Percentiles rank a stretch among this genome's conserved stretches.
Conservation (phyloP, 2,329 filamentous ascomycete genomes). For the Penicillium corylophilum region DNA sequence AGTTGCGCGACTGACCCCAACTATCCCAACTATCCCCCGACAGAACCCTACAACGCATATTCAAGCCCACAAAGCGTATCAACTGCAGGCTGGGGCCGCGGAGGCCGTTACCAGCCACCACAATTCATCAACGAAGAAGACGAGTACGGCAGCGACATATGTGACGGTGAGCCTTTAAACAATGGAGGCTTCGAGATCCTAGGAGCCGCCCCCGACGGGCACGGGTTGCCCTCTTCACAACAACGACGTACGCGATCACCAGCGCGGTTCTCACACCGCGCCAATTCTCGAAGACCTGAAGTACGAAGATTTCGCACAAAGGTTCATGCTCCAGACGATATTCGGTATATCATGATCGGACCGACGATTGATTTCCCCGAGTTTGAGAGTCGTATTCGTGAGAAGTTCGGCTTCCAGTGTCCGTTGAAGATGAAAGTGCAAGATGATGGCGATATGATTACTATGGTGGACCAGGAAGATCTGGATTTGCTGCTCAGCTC, state of each 20-base stretch:
- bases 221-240: slow-evolving; percentile 31
- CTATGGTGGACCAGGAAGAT: slow-evolving; percentile 94
- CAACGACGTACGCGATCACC: slow-evolving; percentile 32
- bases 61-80: slow-evolving; percentile 52
- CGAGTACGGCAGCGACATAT: slow-evolving; percentile 67
- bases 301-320: slow-evolving; percentile 83
- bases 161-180: slow-evolving; percentile 69
- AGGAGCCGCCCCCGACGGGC: slow-evolving; percentile 44
- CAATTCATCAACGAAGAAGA: slow-evolving; percentile 80
- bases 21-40: neutral
- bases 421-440: slow-evolving; percentile 81
- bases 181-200: slow-evolving; percentile 81
- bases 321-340: slow-evolving; percentile 81
- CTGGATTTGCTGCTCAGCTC: slow-evolving; percentile 79
- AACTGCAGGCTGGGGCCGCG: slow-evolving; percentile 40
- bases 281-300: slow-evolving; percentile 53
- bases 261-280: slow-evolving; percentile 27
- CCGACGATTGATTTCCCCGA: slow-evolving; percentile 71
- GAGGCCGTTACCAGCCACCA: slow-evolving; percentile 43
- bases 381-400: slow-evolving; percentile 73
- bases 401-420: slow-evolving; percentile 73
- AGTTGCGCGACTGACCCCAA: slow-evolving; percentile 12
- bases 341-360: slow-evolving; percentile 85
- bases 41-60: slow-evolving; percentile 62
- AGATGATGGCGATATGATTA: slow-evolving; percentile 92